phyloP scores from a whole-genome alignment of 2,329 filamentous ascomycete genomes.

The Teratosphaeria nubilosa region DNA sequence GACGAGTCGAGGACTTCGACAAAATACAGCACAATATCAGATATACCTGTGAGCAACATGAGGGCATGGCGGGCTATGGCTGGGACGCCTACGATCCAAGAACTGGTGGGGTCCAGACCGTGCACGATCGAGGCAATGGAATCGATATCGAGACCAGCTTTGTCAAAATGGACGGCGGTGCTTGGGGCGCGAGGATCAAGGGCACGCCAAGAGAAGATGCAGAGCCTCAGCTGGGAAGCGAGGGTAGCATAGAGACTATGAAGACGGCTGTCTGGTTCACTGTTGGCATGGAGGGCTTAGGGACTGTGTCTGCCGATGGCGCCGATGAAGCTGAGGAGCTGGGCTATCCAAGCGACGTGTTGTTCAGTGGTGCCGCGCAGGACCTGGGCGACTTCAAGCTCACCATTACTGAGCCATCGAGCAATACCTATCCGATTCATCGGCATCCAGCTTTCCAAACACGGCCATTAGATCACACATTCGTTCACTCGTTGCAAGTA shows the following conservation, averaged over 20 bases:
- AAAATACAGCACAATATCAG: conserved; percentile 70
- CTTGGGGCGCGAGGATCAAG: conserved; percentile 82
- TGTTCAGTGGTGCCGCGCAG: conserved; percentile 57
- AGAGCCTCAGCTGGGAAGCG: conserved; percentile 28
- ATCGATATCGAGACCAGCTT: conserved; percentile 90
- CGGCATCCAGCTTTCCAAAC: conserved; percentile 54
- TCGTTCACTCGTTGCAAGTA: conserved; percentile 61
- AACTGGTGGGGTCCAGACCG: conserved; percentile 75
- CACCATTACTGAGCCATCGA: conserved; percentile 61
- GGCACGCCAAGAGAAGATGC: conserved; percentile 64
- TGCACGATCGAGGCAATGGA: conserved; percentile 79
- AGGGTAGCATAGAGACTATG: conserved; percentile 36
- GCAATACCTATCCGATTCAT: conserved; percentile 46
- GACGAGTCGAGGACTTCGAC: conserved; percentile 67
- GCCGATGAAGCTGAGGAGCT: conserved; percentile 45
- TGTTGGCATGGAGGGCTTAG: conserved; percentile 66
- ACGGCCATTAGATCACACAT: conserved; percentile 65
- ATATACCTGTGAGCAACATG: conserved; percentile 92
- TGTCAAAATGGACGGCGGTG: conserved; percentile 76
- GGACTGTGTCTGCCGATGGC: conserved; percentile 50
- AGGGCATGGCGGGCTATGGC: conserved; percentile 88
- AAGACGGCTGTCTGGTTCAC: conserved; percentile 78
- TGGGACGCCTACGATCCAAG: conserved; percentile 96
- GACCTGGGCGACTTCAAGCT: conserved; percentile 73
- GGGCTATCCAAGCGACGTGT: conserved; percentile 53